These are phyloP conservation scores for Mediolabrus comicus DNA, from an alignment of 108 stramenopile genomes.

Conservation along the genomic window DNA sequence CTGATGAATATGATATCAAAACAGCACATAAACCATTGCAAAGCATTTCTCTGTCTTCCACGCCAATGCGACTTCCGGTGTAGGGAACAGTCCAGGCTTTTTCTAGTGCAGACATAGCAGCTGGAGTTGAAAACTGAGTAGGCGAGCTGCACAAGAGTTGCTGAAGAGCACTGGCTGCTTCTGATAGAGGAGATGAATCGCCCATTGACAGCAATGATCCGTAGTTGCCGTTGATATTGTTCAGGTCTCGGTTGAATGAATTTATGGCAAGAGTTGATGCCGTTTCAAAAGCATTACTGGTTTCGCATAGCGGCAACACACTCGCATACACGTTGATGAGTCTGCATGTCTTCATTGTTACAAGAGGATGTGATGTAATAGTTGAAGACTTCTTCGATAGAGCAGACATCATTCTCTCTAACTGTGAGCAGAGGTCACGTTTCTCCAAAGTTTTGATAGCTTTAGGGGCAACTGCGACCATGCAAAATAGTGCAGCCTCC, in stretches of 20 bases:
- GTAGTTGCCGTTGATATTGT: constrained; percentile 15
- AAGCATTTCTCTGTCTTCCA: constrained; percentile 53
- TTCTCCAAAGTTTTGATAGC: constrained; percentile 27
- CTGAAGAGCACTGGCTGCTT: constrained; percentile 53
- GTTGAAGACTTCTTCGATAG: constrained; percentile 46
- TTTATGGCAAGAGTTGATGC: constrained; percentile 55
- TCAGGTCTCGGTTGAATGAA: constrained; percentile 45
- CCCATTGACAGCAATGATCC: constrained; percentile 22
- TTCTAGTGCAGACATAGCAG: constrained; percentile 55
- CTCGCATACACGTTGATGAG: constrained; percentile 52
- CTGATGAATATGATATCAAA: constrained; percentile 44
- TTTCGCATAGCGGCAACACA: constrained; percentile 34
- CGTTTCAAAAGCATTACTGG: constrained; percentile 29
- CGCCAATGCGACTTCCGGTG: constrained; percentile 30
- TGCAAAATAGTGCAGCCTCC: constrained; percentile 77
- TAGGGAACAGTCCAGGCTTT: constrained; percentile 54
- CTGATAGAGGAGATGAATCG: constrained; percentile 39
- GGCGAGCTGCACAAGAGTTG: constrained; percentile 44
- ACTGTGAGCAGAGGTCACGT: constrained; percentile 5
- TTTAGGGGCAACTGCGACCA: constrained; percentile 48
- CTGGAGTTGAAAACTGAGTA: constrained; percentile 39
- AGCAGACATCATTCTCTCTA: constrained; percentile 50
- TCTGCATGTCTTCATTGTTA: constrained; percentile 45
- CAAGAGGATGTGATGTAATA: constrained; percentile 51
- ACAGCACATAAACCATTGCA: constrained; percentile 59